Conservation (phyloP, 2,329 filamentous ascomycete species). For the Claviceps africana region DNA sequence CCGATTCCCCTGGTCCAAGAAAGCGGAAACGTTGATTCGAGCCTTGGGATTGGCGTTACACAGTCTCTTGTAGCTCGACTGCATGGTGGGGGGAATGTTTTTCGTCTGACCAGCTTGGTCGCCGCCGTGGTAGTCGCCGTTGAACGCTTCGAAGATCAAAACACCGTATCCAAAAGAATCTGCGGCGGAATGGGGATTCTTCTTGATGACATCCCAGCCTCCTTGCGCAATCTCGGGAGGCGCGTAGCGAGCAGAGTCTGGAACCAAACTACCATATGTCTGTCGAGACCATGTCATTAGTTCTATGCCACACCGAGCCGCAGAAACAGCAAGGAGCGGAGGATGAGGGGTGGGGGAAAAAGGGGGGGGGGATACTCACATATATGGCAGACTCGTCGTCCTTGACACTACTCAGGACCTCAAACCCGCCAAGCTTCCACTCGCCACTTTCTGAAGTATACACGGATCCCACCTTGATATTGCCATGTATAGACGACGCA, state of each 20-base stretch:
- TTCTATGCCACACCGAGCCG: background rate
- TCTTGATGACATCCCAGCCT: constrained; percentile 87
- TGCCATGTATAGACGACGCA: constrained; percentile 80
- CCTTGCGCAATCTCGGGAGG: constrained; percentile 73
- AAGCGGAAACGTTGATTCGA: constrained; percentile 68
- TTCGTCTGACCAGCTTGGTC: constrained; percentile 80
- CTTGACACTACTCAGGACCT: constrained; percentile 86
- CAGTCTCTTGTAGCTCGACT: constrained; percentile 78
- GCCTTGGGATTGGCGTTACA: constrained; percentile 82
- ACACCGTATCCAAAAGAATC: constrained; percentile 81
- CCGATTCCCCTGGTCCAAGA: constrained; percentile 77
- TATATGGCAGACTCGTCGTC: constrained; percentile 92
- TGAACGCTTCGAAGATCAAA: constrained; percentile 82
- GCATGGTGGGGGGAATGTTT: constrained; percentile 75
- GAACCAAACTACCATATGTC: constrained; percentile 77
- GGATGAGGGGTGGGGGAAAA: too few relatives aligned
- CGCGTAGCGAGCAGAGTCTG: constrained; percentile 71
- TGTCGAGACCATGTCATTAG: constrained; percentile 19
- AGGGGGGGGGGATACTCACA: constrained; percentile 32
- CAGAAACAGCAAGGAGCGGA: background rate
- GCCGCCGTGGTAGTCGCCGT: constrained; percentile 59
- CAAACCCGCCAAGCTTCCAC: constrained; percentile 93
- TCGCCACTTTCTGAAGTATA: constrained; percentile 94
- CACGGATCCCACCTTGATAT: constrained; percentile 69
- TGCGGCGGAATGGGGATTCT: constrained; percentile 63